Percentiles rank a stretch among this genome's conserved stretches.
Evolutionary conservation across 305 asterid genomes (phyloP).

Genomic region (Solanum hybrid): DNA sequence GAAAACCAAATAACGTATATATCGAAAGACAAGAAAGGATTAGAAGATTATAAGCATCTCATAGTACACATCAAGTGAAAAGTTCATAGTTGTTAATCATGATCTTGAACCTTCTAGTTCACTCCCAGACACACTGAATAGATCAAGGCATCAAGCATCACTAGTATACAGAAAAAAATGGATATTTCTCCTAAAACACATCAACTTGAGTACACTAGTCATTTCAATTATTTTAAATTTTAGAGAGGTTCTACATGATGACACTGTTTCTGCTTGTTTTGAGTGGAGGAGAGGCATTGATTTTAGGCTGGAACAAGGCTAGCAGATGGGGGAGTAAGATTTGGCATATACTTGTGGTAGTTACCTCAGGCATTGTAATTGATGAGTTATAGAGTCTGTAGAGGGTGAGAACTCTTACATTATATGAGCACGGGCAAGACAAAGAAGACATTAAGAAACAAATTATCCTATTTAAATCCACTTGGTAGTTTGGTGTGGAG

Average conservation of each 20-base stretch:
- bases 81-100: background rate
- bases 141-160: background rate
- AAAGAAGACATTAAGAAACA: background rate
- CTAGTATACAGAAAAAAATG: background rate
- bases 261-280: background rate
- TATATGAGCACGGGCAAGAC: background rate
- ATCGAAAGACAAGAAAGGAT: background rate
- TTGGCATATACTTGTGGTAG: background rate
- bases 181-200: background rate
- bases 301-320: background rate
- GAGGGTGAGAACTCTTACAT: background rate
- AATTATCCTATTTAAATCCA: background rate
- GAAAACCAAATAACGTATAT: background rate
- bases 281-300: background rate
- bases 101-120: background rate
- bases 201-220: background rate
- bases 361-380: background rate
- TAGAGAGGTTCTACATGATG: background rate
- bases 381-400: background rate
- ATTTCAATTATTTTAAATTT: background rate
- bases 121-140: background rate
- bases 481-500: background rate
- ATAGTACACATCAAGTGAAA: background rate
- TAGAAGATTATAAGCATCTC: background rate
- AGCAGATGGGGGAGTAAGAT: background rate